These are phyloP conservation scores for Eucalyptus cloeziana DNA, from an alignment of 345 rosid genomes.

Conservation along the genomic window DNA sequence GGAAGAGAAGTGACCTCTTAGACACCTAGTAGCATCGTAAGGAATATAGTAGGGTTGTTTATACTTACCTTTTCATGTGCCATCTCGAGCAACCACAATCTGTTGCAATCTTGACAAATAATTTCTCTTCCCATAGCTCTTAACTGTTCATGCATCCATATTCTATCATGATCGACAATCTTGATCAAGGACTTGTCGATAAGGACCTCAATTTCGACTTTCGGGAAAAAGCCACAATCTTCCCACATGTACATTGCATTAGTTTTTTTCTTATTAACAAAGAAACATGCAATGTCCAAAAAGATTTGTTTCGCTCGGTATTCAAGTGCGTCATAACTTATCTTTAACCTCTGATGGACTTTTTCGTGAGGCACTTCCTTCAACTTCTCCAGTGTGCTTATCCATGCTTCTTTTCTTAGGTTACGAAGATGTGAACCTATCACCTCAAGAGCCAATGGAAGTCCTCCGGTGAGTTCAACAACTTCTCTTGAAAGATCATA, in stretches of 20 bases:
- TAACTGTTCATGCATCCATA: fast-evolving
- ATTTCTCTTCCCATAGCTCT: too few relatives aligned
- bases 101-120: too few relatives aligned
- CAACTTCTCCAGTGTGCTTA: too few relatives aligned
- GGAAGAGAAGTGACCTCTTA: not conserved
- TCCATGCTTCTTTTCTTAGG: too few relatives aligned
- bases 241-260: not conserved
- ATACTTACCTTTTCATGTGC: not conserved
- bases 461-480: not conserved
- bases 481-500: not conserved
- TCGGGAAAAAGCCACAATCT: fast-evolving
- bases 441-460: not conserved
- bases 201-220: fast-evolving
- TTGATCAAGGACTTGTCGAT: too few relatives aligned
- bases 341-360: not conserved
- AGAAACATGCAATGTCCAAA: not conserved
- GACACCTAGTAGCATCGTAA: fast-evolving
- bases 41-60: too few relatives aligned
- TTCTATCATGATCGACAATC: fast-evolving
- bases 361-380: too few relatives aligned
- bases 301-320: fast-evolving
- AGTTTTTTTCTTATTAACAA: not conserved
- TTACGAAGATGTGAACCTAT: too few relatives aligned
- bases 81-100: too few relatives aligned
- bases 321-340: not conserved